A percentile compares a stretch with the other conserved stretches of the same genome.
These are phyloP conservation scores for Cercospora berteroae DNA, from an alignment of 2,329 filamentous ascomycete genomes.

Conservation along the genomic window DNA sequence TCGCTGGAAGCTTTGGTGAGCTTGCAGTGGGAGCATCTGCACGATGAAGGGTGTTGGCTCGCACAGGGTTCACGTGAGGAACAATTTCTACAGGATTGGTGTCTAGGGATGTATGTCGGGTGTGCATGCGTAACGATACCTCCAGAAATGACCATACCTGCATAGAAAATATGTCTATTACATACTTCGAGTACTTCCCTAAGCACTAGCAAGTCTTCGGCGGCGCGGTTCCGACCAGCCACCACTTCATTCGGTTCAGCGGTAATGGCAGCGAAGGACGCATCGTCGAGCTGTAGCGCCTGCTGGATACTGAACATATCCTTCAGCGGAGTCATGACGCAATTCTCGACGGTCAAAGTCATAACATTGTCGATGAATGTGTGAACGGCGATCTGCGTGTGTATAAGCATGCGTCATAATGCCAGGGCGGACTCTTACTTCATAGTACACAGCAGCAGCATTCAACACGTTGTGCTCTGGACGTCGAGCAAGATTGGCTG, in stretches of 20 bases:
- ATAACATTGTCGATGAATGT: neutral
- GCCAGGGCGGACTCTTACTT: neutral
- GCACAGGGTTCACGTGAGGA: neutral
- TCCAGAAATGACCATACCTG: neutral
- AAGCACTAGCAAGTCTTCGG: neutral
- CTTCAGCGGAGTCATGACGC: neutral
- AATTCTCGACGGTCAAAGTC: neutral
- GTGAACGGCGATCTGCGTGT: neutral
- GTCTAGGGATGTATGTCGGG: neutral
- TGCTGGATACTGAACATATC: neutral
- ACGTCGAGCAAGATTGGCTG: neutral
- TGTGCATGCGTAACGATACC: neutral
- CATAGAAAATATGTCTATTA: neutral
- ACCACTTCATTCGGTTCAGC: neutral
- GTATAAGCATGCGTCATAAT: neutral
- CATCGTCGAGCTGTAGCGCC: neutral
- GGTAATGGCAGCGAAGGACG: neutral
- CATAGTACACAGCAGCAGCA: neutral
- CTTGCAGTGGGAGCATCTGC: neutral
- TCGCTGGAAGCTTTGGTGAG: neutral
- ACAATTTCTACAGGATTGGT: neutral
- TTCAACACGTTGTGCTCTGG: neutral
- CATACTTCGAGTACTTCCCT: neutral
- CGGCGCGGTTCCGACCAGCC: neutral
- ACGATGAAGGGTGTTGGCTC: neutral